Conservation (phyloP, 345 rosid species). For the Syzygium grande region DNA sequence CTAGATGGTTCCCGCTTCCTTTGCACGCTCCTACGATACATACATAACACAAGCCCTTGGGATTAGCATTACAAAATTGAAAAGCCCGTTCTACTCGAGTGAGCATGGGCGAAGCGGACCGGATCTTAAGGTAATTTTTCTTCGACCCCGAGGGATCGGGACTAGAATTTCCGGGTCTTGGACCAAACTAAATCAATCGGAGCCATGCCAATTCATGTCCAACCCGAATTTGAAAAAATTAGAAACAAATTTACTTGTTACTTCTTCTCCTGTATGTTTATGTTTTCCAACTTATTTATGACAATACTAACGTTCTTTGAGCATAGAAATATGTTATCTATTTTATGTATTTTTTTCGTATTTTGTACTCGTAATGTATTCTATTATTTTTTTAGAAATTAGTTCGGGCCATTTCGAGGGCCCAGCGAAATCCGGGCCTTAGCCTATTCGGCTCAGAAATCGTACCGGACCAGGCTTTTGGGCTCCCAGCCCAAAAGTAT, state of each 20-base stretch:
- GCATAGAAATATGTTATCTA: background rate
- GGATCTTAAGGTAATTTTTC: too few relatives aligned
- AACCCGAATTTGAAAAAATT: rapidly evolving
- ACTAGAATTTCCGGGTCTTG: background rate
- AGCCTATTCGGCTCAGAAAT: background rate
- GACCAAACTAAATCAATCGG: rapidly evolving
- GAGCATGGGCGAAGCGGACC: background rate
- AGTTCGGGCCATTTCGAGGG: background rate
- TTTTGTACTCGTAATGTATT: background rate
- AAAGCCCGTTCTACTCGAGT: background rate
- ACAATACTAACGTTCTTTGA: background rate
- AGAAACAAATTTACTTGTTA: background rate
- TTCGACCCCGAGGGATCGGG: too few relatives aligned
- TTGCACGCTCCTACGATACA: too few relatives aligned
- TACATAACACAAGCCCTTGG: background rate
- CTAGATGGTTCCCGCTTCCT: too few relatives aligned
- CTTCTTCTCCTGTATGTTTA: background rate
- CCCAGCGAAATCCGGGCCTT: background rate
- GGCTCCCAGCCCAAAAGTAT: background rate
- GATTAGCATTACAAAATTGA: background rate
- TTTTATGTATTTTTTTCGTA: background rate
- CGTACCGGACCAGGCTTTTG: background rate
- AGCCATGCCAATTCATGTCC: background rate
- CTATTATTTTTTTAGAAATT: background rate
- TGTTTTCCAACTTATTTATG: background rate